Evolutionary conservation across 2,329 filamentous ascomycete genomes (phyloP).

Genomic region (Hypoxylon sp.): DNA sequence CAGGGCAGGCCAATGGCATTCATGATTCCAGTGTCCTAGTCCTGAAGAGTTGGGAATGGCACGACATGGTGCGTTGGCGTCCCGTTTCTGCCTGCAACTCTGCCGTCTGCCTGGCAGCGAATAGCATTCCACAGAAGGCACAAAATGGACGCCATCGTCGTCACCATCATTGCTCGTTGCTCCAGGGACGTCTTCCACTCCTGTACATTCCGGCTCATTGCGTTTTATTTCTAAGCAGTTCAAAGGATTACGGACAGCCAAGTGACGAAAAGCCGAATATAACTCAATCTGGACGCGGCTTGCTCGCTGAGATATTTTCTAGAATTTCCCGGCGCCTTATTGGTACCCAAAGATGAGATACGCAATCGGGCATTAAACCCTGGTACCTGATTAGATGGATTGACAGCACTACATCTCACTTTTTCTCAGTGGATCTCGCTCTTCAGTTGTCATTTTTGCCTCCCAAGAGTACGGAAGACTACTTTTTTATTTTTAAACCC

Average conservation of each 20-base stretch:
- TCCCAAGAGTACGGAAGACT: slow-evolving; percentile 28
- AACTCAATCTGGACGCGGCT: slow-evolving; percentile 31
- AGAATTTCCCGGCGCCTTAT: slow-evolving; percentile 42
- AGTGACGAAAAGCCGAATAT: slow-evolving; percentile 30
- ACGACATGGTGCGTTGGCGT: slow-evolving; percentile 49
- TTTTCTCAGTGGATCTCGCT: slow-evolving; percentile 34
- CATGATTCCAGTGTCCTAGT: slow-evolving; percentile 22
- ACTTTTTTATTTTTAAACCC: neutral
- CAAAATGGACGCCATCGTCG: slow-evolving; percentile 43
- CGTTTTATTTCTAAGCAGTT: slow-evolving; percentile 30
- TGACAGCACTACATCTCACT: slow-evolving; percentile 34
- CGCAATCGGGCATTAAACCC: slow-evolving; percentile 51
- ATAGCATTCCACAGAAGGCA: slow-evolving; percentile 39
- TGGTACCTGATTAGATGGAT: slow-evolving; percentile 35
- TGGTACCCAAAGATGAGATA: slow-evolving; percentile 52
- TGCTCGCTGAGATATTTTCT: slow-evolving; percentile 28
- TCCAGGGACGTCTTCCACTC: slow-evolving; percentile 25
- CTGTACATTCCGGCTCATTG: slow-evolving; percentile 21
- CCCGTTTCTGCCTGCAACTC: slow-evolving; percentile 43
- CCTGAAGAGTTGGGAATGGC: slow-evolving; percentile 32
- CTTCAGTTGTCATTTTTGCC: slow-evolving; percentile 39
- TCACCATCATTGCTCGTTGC: slow-evolving; percentile 39
- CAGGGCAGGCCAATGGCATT: slow-evolving; percentile 40
- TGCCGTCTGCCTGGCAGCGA: slow-evolving; percentile 45
- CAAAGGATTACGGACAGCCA: slow-evolving; percentile 23